Conservation (phyloP, 306 rosid genomes). For the Cucurbita pepo region DNA sequence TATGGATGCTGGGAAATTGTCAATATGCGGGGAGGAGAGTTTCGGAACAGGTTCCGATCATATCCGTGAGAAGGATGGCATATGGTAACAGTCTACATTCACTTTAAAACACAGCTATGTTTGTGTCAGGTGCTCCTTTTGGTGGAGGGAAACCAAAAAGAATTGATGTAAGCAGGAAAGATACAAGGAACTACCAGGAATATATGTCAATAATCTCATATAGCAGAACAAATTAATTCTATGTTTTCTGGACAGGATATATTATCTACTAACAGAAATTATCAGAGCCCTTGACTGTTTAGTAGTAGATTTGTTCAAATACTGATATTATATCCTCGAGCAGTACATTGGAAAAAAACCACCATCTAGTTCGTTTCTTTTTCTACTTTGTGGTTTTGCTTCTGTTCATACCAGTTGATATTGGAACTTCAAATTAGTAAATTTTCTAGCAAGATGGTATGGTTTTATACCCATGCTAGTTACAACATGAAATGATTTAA, state of each 20-base stretch:
- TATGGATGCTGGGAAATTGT: slow-evolving; percentile 92
- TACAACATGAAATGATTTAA: neutral
- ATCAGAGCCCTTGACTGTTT: neutral
- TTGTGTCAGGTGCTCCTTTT: neutral
- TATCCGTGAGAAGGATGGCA: slow-evolving; percentile 97
- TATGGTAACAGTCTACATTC: slow-evolving; percentile 50
- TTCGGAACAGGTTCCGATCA: slow-evolving; percentile 98
- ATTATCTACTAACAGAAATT: neutral
- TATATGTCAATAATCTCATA: neutral
- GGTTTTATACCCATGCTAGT: neutral
- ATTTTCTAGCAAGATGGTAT: neutral
- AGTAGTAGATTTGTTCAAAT: neutral
- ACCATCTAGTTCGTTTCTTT: neutral
- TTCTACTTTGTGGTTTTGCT: neutral
- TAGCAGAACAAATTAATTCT: neutral
- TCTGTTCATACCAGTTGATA: neutral
- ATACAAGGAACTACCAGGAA: neutral
- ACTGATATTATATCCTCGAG: neutral
- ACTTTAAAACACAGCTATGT: neutral
- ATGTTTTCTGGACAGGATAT: neutral
- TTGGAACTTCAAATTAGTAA: neutral
- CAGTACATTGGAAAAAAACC: neutral
- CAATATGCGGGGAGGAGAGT: slow-evolving; percentile 95
- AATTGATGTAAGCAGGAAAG: neutral
- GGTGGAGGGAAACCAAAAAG: neutral